Base-by-base conservation (phyloP, 805 yeast species). In the Priceomyces fermenticarens region DNA sequence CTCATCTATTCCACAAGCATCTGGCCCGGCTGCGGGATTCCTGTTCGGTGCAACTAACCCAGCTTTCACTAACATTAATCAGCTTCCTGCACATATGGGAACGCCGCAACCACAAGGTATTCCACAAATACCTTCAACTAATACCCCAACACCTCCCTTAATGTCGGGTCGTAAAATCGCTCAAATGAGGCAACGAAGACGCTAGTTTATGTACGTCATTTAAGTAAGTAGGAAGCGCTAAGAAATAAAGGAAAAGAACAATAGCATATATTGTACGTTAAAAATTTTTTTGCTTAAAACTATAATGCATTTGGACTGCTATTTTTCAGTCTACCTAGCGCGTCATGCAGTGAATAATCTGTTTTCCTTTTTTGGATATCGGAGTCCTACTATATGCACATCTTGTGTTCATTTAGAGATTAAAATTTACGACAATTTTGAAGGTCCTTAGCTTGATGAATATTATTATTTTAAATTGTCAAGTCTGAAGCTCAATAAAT, bases 121-220 rank as follows among this genome's bases (percentile, higher is more conserved):
- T 39, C 40, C 43, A 5, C 10, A 32, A 17, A 29, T 42, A 15
- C 41, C 40, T 9, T 36, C 36, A 3, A 35, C 31, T 23, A 37
- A 30, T 23, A 31, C 49, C 10, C 39, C 48, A 12, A 49, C 58
- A 7, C 58, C 58, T 8, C 59, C 59, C n/a, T 40, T 52, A 27
- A 39, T 49, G 30, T 38, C 47, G 32, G 49, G 51, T 33, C 49
- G 70, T 10, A 60, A 51, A 40, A 54, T 63, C 30, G 70, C 70
- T 12, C 65, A 54, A 35, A 62, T 63, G 65, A 54, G 70, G 35
- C 58, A 48, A 42, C 56, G 69, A 48, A 53, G 62, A 45, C 45
- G 60, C 20, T 54, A 44, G 35, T 41, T 35, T 17, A 25, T 30
- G 14, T 30, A 30, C 10, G n/a, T n/a, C 14, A 14, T 4, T 6